A percentile compares a stretch with the other conserved stretches of the same genome.
Conservation (phyloP, 495 filamentous ascomycete species). For the Podospora anserina region DNA sequence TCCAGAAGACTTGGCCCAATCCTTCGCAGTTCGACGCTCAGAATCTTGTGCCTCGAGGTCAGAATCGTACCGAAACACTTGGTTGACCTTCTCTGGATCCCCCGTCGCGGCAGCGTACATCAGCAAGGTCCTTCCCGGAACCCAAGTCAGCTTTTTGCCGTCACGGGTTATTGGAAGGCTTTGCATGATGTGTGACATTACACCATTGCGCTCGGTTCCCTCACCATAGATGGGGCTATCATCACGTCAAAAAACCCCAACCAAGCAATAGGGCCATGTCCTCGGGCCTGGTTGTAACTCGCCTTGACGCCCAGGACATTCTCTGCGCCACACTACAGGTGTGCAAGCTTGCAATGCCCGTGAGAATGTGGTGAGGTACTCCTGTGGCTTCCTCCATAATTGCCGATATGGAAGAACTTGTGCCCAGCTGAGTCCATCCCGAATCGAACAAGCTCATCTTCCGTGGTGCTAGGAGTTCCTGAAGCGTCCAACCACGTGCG, state of each 20-base stretch:
- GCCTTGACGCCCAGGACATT: conserved; percentile 22
- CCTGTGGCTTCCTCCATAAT: conserved; percentile 11
- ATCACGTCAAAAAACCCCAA: conserved; percentile 23
- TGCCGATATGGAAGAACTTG: conserved; percentile 4
- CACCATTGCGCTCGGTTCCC: neutral
- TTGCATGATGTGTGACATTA: neutral
- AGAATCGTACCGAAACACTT: neutral
- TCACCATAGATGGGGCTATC: conserved; percentile 18
- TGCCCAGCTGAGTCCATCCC: conserved; percentile 26
- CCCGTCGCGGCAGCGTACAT: conserved; percentile 14
- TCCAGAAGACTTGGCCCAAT: neutral
- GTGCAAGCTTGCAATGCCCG: conserved; percentile 3
- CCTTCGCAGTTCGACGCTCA: neutral
- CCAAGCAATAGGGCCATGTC: conserved; percentile 24
- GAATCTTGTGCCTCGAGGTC: conserved; percentile 2
- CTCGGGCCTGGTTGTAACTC: conserved; percentile 17
- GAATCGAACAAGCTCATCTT: conserved; percentile 33
- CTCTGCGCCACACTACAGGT: conserved; percentile 14
- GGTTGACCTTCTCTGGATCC: neutral
- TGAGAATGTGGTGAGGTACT: conserved; percentile 14
- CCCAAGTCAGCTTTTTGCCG: neutral
- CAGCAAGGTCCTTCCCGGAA: conserved; percentile 6
- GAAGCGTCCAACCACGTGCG: conserved; percentile 19
- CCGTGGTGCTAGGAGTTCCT: conserved; percentile 39
- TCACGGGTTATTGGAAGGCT: no score